phyloP scores from a whole-genome alignment of 2,329 filamentous ascomycete genomes.

The Nothopassalora personata region DNA sequence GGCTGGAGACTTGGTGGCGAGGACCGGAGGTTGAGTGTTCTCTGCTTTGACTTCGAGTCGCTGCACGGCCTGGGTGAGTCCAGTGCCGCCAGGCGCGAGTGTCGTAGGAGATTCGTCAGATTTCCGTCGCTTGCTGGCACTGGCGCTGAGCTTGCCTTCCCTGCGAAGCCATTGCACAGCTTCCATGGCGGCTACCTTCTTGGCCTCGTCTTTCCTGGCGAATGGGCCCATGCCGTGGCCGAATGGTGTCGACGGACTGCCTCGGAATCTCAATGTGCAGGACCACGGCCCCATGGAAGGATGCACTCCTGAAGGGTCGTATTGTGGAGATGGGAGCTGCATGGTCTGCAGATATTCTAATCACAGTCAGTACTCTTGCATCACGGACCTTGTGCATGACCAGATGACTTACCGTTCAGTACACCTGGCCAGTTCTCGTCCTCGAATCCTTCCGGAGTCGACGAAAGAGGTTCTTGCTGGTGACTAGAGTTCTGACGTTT shows the following conservation, averaged over 20 bases:
- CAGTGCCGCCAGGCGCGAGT: slow-evolving; percentile 3
- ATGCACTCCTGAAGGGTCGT: slow-evolving; percentile 34
- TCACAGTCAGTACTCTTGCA: slow-evolving; percentile 2
- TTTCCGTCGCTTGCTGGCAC: slow-evolving; percentile 10
- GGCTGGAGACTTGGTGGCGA: background rate
- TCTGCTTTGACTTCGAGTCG: slow-evolving; percentile 5
- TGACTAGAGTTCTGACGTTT: slow-evolving; percentile 19
- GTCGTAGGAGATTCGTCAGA: slow-evolving; percentile 10
- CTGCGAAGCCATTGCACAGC: slow-evolving; percentile 40
- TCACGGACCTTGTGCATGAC: background rate
- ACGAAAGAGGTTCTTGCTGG: background rate
- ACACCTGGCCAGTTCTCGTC: slow-evolving; percentile 36
- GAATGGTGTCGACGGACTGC: slow-evolving; percentile 29
- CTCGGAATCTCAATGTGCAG: slow-evolving; percentile 18
- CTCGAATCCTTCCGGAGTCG: slow-evolving; percentile 13
- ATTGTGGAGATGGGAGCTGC: slow-evolving; percentile 29
- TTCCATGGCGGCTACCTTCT: slow-evolving; percentile 37
- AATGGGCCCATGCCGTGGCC: slow-evolving; percentile 33
- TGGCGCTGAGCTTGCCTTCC: slow-evolving; percentile 23
- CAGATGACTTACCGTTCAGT: slow-evolving; percentile 26
- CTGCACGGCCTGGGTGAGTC: slow-evolving; percentile 9
- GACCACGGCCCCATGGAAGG: slow-evolving; percentile 13
- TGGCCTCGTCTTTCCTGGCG: slow-evolving; percentile 39
- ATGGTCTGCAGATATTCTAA: slow-evolving; percentile 27
- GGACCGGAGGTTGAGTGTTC: background rate